Conservation (phyloP, 306 rosid genomes). For the Vigna nakashimae region DNA sequence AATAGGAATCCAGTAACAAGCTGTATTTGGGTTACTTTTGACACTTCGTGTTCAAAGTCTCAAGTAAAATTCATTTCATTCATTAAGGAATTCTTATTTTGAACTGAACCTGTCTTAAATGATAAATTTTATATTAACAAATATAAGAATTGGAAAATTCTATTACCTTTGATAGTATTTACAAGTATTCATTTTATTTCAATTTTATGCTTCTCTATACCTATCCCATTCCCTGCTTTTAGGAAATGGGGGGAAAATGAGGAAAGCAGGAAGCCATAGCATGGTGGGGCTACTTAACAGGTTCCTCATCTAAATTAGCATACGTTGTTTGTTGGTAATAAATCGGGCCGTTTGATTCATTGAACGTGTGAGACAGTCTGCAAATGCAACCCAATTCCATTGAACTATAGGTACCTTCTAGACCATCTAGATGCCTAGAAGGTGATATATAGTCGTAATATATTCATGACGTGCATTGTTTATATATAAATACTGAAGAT, state of each 20-base stretch:
- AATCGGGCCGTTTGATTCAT: constrained; percentile 32
- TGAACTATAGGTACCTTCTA: constrained; percentile 39
- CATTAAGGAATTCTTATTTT: neutral
- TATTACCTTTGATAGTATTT: neutral
- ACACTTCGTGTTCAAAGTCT: constrained; percentile 22
- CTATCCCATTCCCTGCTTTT: constrained; percentile 19
- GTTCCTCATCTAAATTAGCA: constrained; percentile 46
- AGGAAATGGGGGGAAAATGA: constrained; percentile 22
- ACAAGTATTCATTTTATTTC: constrained; percentile 12
- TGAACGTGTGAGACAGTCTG: constrained; percentile 29
- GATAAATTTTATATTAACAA: constrained; percentile 22
- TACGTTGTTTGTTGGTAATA: constrained; percentile 42
- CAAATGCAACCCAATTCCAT: constrained; percentile 44
- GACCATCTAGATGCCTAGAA: constrained; percentile 4
- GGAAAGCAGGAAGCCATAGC: constrained; percentile 26
- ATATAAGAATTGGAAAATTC: neutral
- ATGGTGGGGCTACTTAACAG: constrained; percentile 31
- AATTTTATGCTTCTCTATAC: constrained; percentile 17
- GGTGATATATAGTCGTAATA: constrained; percentile 20
- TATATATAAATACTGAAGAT: constrained; percentile 33
- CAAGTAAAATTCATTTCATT: constrained; percentile 9
- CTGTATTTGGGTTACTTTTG: constrained; percentile 37
- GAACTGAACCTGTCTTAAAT: neutral
- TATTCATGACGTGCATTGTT: constrained; percentile 14
- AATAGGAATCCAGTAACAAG: constrained; percentile 18